Base-by-base conservation (phyloP, 1,284 basidiomycete genomes). In the Cutaneotrichosporon cavernicola region DNA sequence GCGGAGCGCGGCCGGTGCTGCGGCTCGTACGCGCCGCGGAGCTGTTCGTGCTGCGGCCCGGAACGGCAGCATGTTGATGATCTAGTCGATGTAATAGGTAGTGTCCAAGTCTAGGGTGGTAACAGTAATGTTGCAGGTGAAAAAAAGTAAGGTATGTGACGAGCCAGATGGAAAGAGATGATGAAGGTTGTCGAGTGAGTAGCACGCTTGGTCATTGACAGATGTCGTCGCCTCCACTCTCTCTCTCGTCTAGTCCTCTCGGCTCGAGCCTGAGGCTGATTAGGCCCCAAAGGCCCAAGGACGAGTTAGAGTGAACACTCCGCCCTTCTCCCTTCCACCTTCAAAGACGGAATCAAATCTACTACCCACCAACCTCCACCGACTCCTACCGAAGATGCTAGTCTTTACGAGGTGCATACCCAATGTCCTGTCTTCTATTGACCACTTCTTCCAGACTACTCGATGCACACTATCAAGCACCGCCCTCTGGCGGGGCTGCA, bases 61-160 rank as follows among this genome's bases (percentile, higher is more conserved):
- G 34, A 75, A 58, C 26, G 73, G 73, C 26, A 75, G 53, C 73
- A 75, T 75, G 56, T 8, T 26, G 34, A 55, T 38, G 46, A 31
- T 47, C 13, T 46, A 30, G 58, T 31, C 16, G n/a, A 26, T 56
- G 53, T n/a, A 4, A 56, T 50, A 43, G 11, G 56, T 22, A 30
- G 14, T 49, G 56, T 59, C 2, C 21, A 46, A 11, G 16, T 26
- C 13, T 40, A 32, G 49, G 9, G 22, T 31, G 51, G 22, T 47
- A 51, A 32, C 38, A 32, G 16, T 61, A 40, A 11, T 53, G 59
- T 8, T 60, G 36, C 13, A 47, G 9, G 43, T 18, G 43, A 16
- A 18, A 51, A 38, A 51, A 38, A 51, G 49, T 52, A 9, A 34
- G 38, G 14, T 31, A 53, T 31, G 51, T 13, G 32, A 16, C 31